Base-by-base conservation (phyloP, 495 filamentous ascomycete species). In the Margaritispora aquatica region DNA sequence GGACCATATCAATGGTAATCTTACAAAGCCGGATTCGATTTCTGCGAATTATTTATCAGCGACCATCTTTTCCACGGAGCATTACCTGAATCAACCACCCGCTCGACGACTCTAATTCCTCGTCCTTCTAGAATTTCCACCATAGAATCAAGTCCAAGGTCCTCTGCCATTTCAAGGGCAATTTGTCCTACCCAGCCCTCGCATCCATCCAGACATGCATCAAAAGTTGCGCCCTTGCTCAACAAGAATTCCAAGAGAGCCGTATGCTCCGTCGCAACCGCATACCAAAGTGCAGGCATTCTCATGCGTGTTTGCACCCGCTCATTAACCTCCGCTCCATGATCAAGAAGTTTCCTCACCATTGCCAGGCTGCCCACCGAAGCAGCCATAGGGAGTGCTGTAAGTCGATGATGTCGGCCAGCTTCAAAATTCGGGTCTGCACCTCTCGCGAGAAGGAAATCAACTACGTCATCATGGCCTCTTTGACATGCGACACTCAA, bases 381-480 rank as follows among this genome's bases (percentile, higher is more conserved):
- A 15, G 58, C 63, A 20, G 63, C 63, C 2, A 26, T 50, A 13
- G 27, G 24, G 0, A 29, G 58, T 31, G 5, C 53, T 13, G 27
- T 17, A 19, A 26, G 1, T 27, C 20, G 9, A n/a, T 27, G 38
- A 26, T 21, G 2, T 13, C 10, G 20, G 44, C 57, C 46, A 10
- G 24, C 51, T 17, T 41, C 23, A 41, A 46, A 60, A 46, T 61
- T 61, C 17, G 59, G 59, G 53, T 57, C 53, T 13, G 59, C 54
- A 23, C 55, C 58, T 51, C 49, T 26, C n/a, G 34, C 38, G 2
- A 51, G 23, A 8, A 53, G 49, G 19, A 58, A 24, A 26, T 41
- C 44, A 23, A 65, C 55, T 17, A 65, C 48, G 41, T 65, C 58
- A 31, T 58, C 48, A 31, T 65, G 58, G 48, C 48, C 58, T 19